Percentiles rank a stretch among this genome's conserved stretches.
These are phyloP conservation scores for Annulohypoxylon truncatum DNA, from an alignment of 2,329 filamentous ascomycete species.

Conservation along the genomic window DNA sequence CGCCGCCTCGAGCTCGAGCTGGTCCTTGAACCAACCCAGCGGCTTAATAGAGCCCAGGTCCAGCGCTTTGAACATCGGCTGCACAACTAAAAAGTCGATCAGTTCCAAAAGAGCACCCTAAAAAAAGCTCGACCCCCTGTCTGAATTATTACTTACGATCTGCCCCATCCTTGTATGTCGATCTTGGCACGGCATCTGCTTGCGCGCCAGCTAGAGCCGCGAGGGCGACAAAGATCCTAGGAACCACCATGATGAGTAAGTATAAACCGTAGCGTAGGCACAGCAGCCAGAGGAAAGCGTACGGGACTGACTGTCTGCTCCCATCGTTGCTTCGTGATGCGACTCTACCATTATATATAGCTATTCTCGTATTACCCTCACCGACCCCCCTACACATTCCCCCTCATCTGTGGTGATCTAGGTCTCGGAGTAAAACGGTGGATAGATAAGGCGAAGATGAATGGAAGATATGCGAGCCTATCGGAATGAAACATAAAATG, in stretches of 20 bases:
- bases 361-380: conserved; percentile 12
- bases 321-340: neutral
- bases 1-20: conserved; percentile 41
- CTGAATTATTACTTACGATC: conserved; percentile 11
- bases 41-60: conserved; percentile 42
- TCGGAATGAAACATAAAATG: conserved; percentile 15
- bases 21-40: conserved; percentile 42
- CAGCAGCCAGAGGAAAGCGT: neutral
- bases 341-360: conserved; percentile 19
- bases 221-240: conserved; percentile 7
- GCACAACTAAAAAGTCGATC: conserved; percentile 35
- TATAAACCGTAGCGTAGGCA: neutral
- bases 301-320: neutral
- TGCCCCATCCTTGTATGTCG: conserved; percentile 15
- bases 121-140: neutral
- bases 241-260: conserved; percentile 8
- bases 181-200: conserved; percentile 5
- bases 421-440: conserved; percentile 25
- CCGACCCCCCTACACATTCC: neutral
- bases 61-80: conserved; percentile 38
- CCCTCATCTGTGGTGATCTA: conserved; percentile 13
- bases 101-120: neutral
- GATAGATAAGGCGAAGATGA: conserved; percentile 31
- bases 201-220: conserved; percentile 12
- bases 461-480: conserved; percentile 31